Percentiles rank a stretch among this genome's conserved stretches.
These are phyloP conservation scores for Phaeophleospora eucalypticola DNA, from an alignment of 2,329 filamentous ascomycete species.

Conservation along the genomic window DNA sequence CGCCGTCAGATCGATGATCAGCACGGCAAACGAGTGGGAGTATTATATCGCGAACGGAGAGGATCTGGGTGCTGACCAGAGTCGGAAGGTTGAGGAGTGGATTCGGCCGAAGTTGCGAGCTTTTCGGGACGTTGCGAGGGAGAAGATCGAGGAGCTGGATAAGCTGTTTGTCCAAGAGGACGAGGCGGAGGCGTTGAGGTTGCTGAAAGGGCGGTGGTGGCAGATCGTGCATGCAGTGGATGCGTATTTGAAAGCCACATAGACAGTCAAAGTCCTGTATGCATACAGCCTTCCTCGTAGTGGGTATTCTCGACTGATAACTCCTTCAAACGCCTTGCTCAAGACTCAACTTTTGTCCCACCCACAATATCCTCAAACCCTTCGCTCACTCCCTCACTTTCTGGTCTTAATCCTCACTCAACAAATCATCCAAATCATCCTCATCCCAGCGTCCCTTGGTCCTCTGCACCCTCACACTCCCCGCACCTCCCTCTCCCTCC, in stretches of 20 bases:
- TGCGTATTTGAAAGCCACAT: too few species aligned
- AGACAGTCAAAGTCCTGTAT: too few species aligned
- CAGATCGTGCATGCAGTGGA: constrained; percentile 31
- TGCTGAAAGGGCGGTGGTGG: constrained; percentile 33
- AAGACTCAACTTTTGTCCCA: too few species aligned
- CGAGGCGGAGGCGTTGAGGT: constrained; percentile 12
- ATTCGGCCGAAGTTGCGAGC: constrained; percentile 18
- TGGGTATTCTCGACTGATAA: not conserved
- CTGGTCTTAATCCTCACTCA: constrained; percentile 49
- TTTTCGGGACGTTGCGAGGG: constrained; percentile 21
- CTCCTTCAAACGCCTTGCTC: not conserved
- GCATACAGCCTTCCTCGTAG: too few species aligned
- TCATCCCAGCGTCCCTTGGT: constrained; percentile 83
- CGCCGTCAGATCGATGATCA: constrained; percentile 35
- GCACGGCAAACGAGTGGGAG: constrained; percentile 36
- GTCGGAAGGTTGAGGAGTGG: constrained; percentile 24
- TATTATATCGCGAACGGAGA: constrained; percentile 36
- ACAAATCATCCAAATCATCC: constrained; percentile 67
- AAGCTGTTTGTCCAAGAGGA: constrained; percentile 2
- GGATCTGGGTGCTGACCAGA: constrained; percentile 29
- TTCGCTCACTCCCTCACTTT: not conserved
- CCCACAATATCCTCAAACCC: too few species aligned
- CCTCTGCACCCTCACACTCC: constrained; percentile 79
- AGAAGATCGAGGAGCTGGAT: constrained; percentile 15
- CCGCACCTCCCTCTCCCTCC: constrained; percentile 38